Conservation (phyloP, 306 rosid genomes). For the Lathyrus tuberosus region DNA sequence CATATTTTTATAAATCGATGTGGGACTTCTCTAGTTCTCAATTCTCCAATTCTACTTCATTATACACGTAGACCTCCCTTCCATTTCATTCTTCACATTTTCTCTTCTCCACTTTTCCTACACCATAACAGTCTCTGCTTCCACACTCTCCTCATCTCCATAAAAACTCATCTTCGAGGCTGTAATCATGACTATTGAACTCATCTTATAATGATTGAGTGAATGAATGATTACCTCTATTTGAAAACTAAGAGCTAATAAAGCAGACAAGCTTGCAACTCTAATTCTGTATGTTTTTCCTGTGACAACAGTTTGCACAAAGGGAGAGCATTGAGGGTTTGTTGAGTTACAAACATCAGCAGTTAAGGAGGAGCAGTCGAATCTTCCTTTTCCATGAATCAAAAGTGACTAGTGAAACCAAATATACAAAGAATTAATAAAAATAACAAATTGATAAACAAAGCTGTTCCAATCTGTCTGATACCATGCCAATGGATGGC, state of each 20-base stretch:
- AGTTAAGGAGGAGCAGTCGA: conserved; percentile 59
- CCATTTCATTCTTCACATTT: too few species aligned
- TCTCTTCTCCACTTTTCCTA: too few species aligned
- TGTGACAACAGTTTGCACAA: conserved; percentile 54
- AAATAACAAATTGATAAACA: conserved; percentile 60
- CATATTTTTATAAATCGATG: too few species aligned
- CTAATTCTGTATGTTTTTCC: conserved; percentile 78
- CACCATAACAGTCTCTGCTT: too few species aligned
- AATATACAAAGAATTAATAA: not conserved
- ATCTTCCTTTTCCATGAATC: conserved; percentile 84
- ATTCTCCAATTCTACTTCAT: too few species aligned
- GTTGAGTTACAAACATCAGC: conserved; percentile 57
- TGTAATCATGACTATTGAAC: too few species aligned
- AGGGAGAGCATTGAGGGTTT: conserved; percentile 69
- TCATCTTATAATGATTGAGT: not conserved
- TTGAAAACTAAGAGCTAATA: conserved; percentile 83
- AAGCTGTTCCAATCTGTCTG: too few species aligned
- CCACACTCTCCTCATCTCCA: too few species aligned
- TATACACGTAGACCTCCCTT: too few species aligned
- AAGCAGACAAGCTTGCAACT: conserved; percentile 67
- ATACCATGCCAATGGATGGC: too few species aligned
- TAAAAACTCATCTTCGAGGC: too few species aligned
- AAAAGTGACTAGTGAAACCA: conserved; percentile 63
- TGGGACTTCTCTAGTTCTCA: too few species aligned
- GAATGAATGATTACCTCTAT: conserved; percentile 59